Conservation (phyloP, 345 rosid genomes). For the Gossypium stocksii region DNA sequence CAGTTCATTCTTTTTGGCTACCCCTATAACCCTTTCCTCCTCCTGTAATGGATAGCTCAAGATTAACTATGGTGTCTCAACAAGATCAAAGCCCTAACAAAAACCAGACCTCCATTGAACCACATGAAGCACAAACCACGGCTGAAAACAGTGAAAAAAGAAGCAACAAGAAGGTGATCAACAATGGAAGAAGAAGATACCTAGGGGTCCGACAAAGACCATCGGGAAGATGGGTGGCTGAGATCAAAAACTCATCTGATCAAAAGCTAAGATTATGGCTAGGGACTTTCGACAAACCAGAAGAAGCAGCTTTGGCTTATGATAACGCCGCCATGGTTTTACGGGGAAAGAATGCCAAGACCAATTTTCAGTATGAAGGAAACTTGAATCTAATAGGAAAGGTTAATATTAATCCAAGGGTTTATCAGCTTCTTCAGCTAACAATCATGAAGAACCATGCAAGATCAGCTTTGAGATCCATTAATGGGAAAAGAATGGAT, state of each 20-base stretch:
- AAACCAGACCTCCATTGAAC: not conserved
- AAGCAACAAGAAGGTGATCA: conserved; percentile 7
- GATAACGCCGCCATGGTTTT: conserved; percentile 46
- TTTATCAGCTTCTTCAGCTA: conserved; percentile 30
- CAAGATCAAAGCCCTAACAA: not conserved
- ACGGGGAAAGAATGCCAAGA: conserved; percentile 44
- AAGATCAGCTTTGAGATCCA: conserved; percentile 13
- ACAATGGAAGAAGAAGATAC: conserved; percentile 24
- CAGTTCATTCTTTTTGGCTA: not conserved
- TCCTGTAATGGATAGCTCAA: conserved; percentile 10
- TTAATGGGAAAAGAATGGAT: not conserved
- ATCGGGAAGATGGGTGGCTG: conserved; percentile 62
- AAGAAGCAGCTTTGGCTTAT: conserved; percentile 50
- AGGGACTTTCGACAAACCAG: conserved; percentile 45
- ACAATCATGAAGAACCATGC: conserved; percentile 37
- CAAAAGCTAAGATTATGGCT: conserved; percentile 56
- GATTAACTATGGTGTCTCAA: not conserved
- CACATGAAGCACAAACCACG: not conserved
- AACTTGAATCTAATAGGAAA: conserved; percentile 10
- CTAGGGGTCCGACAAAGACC: conserved; percentile 59
- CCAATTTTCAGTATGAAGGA: conserved; percentile 34
- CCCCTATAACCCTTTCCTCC: not conserved
- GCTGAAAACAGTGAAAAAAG: conserved; percentile 17
- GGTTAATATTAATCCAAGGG: conserved; percentile 30
- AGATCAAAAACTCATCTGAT: conserved; percentile 48